These are phyloP conservation scores for Aspergillus jensenii DNA, from an alignment of 2,329 filamentous ascomycete genomes.

Conservation along the genomic window DNA sequence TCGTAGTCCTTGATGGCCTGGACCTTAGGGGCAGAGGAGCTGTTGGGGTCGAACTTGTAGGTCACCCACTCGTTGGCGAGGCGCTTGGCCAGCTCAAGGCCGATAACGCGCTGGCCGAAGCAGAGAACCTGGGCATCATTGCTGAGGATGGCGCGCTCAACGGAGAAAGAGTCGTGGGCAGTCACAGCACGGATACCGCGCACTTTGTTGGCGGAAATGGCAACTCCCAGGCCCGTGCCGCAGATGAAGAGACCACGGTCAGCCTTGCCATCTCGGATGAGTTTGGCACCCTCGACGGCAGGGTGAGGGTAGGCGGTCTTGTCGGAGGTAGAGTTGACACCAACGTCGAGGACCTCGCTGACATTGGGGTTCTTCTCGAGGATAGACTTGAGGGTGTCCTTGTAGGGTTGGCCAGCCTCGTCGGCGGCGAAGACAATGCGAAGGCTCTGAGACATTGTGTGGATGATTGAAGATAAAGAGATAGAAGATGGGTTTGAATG, in stretches of 20 bases:
- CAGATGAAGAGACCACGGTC: conserved; percentile 79
- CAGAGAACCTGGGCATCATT: conserved; percentile 87
- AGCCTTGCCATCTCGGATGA: conserved; percentile 51
- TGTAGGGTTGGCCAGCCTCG: conserved; percentile 76
- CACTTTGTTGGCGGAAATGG: conserved; percentile 87
- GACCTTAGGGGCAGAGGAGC: conserved; percentile 63
- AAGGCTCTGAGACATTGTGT: conserved; percentile 41
- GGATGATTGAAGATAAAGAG: background rate
- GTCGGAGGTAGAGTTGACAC: conserved; percentile 64
- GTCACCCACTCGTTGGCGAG: conserved; percentile 79
- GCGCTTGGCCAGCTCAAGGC: conserved; percentile 74
- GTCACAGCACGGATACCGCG: conserved; percentile 83
- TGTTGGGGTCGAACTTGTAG: conserved; percentile 73
- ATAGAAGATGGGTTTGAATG: background rate
- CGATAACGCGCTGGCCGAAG: conserved; percentile 80
- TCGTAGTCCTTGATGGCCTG: conserved; percentile 49
- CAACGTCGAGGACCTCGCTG: conserved; percentile 69
- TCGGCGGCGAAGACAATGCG: conserved; percentile 65
- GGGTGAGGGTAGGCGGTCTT: conserved; percentile 81
- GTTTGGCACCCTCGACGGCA: conserved; percentile 68
- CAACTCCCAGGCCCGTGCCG: conserved; percentile 82
- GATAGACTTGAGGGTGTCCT: conserved; percentile 72
- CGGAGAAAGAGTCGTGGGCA: conserved; percentile 81
- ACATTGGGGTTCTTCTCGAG: conserved; percentile 69
- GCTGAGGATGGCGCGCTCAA: conserved; percentile 76